Conservation (phyloP, 129 eudicot genomes). For the Kitagawia praeruptora region DNA sequence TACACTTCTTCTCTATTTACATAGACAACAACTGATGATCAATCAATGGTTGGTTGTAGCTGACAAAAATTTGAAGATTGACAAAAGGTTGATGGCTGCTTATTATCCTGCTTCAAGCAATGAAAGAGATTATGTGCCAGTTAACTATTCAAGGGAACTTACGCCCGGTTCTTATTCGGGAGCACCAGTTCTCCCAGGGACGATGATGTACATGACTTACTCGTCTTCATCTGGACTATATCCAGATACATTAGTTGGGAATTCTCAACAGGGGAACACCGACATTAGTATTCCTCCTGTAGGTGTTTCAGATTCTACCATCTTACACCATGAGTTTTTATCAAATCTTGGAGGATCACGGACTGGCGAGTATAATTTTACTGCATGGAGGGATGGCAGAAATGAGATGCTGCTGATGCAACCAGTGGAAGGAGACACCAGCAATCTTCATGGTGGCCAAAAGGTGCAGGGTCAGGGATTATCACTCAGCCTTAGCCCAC, state of each 20-base stretch:
- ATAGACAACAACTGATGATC: background rate
- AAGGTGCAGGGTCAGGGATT: slow-evolving; percentile 49
- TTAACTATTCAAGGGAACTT: slow-evolving; percentile 20
- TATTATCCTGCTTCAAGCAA: slow-evolving; percentile 46
- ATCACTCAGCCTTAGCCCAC: slow-evolving; percentile 58
- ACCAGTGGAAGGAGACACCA: slow-evolving; percentile 14
- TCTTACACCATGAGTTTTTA: slow-evolving; percentile 44
- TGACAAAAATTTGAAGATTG: background rate
- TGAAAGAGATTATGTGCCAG: slow-evolving; percentile 39
- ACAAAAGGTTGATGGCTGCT: slow-evolving; percentile 35
- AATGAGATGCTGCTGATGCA: slow-evolving; percentile 44
- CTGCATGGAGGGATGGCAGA: slow-evolving; percentile 44
- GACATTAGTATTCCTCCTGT: slow-evolving; percentile 24
- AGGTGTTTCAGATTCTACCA: slow-evolving; percentile 43
- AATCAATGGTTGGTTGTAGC: background rate
- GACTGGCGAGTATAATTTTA: slow-evolving; percentile 15
- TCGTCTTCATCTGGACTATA: slow-evolving; percentile 41
- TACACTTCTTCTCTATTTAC: background rate
- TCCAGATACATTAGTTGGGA: slow-evolving; percentile 36
- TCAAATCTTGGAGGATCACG: slow-evolving; percentile 43
- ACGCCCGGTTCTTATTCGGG: slow-evolving; percentile 32
- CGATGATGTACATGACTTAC: slow-evolving; percentile 52
- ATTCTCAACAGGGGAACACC: slow-evolving; percentile 34
- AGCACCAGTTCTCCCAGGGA: slow-evolving; percentile 35
- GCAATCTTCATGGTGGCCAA: slow-evolving; percentile 6